Percentiles rank a stretch among this genome's conserved stretches.
These are phyloP conservation scores for Cutaneotrichosporon cavernicola DNA, from an alignment of 1,284 basidiomycete species.

Conservation along the genomic window DNA sequence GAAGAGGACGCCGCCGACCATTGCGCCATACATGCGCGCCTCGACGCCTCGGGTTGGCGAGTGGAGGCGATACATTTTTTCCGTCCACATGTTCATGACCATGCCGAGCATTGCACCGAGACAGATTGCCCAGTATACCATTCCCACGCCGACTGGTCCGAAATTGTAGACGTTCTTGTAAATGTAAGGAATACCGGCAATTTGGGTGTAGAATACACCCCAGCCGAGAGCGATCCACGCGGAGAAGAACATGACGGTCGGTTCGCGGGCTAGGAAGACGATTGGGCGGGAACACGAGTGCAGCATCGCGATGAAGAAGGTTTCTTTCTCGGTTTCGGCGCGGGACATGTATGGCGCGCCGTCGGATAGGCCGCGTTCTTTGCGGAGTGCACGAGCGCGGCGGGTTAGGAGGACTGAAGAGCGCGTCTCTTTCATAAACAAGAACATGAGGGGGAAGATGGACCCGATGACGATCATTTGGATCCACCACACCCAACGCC, in stretches of 20 bases:
- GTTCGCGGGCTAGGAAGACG: constrained; percentile 67
- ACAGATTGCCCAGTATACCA: constrained; percentile 61
- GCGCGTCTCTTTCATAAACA: constrained; percentile 50
- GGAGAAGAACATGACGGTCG: constrained; percentile 70
- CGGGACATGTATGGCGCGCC: constrained; percentile 50
- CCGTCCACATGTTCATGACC: constrained; percentile 63
- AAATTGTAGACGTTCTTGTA: constrained; percentile 67
- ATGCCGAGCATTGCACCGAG: constrained; percentile 65
- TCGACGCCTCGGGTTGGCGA: constrained; percentile 64
- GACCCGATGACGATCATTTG: constrained; percentile 57
- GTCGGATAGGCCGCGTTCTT: constrained; percentile 39
- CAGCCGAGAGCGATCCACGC: constrained; percentile 74
- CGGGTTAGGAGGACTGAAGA: constrained; percentile 46
- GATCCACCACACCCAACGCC: constrained; percentile 83
- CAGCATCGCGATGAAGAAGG: constrained; percentile 39
- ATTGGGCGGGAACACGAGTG: constrained; percentile 41
- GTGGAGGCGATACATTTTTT: constrained; percentile 64
- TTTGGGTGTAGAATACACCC: constrained; percentile 70
- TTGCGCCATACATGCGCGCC: constrained; percentile 68
- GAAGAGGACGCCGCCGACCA: constrained; percentile 64
- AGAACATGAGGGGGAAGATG: constrained; percentile 38
- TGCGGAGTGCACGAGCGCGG: constrained; percentile 38
- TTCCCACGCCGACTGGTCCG: constrained; percentile 63
- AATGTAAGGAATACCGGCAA: constrained; percentile 66
- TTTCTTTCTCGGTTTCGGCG: constrained; percentile 47